Evolutionary conservation across 441 rosid genomes (phyloP).

Genomic region (Syzygium syzygioides): DNA sequence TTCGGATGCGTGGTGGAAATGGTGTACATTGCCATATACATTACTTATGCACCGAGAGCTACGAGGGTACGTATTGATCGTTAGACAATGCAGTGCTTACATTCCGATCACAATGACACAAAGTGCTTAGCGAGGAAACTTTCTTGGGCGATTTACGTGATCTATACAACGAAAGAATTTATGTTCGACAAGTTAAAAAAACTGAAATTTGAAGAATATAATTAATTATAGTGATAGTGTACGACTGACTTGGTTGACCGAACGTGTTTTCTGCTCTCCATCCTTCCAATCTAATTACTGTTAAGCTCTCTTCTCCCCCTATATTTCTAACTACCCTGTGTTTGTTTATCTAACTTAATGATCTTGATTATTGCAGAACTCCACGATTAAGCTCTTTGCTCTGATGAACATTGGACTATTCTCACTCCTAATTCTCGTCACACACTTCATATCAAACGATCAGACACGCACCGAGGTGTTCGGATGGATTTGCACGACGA

Average conservation of each 20-base stretch:
- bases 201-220: neutral
- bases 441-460: slow-evolving; percentile 29
- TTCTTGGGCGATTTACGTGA: neutral
- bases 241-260: neutral
- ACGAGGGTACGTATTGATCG: slow-evolving; percentile 31
- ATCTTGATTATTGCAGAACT: slow-evolving; percentile 31
- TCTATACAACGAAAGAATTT: neutral
- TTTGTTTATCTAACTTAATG: neutral
- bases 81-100: no score
- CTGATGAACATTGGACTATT: slow-evolving; percentile 53
- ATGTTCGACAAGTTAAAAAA: neutral
- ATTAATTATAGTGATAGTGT: neutral
- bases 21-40: slow-evolving; percentile 50
- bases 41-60: slow-evolving; percentile 43
- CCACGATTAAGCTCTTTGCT: slow-evolving; percentile 43
- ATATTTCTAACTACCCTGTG: neutral
- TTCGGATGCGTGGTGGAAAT: slow-evolving; percentile 71
- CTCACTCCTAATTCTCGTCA: slow-evolving; percentile 34
- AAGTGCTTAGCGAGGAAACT: neutral
- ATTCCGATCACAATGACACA: neutral
- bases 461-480: slow-evolving; percentile 28
- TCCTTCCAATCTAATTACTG: neutral
- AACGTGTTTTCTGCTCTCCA: neutral
- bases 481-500: slow-evolving; percentile 78
- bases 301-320: neutral